A percentile compares a stretch with the other conserved stretches of the same genome.
phyloP scores from a whole-genome alignment of 2,329 filamentous ascomycete genomes.

The Penicillium sp. region DNA sequence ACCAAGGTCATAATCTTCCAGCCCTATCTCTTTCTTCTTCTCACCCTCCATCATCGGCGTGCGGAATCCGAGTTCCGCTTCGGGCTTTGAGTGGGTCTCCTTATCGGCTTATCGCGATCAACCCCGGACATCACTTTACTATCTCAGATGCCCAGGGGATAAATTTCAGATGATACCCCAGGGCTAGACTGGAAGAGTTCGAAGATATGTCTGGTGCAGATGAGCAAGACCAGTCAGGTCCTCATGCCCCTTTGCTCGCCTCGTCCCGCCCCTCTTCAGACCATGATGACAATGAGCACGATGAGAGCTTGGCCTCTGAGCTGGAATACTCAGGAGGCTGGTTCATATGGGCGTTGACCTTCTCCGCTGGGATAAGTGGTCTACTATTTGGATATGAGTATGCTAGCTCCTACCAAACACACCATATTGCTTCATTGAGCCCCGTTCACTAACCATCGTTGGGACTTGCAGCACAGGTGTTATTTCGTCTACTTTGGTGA shows the following conservation, averaged over 20 bases:
- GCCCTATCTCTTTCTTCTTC: not conserved
- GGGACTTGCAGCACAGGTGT: constrained; percentile 52
- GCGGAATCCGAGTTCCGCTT: constrained; percentile 1
- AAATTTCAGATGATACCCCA: constrained; percentile 7
- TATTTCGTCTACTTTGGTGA: constrained; percentile 59
- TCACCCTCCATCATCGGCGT: not conserved
- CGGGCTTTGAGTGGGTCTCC: constrained; percentile 12
- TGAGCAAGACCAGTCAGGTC: constrained; percentile 20
- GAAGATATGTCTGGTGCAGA: constrained; percentile 26
- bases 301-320: constrained; percentile 11
- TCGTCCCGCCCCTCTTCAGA: constrained; percentile 13
- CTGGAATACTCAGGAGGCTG: constrained; percentile 28
- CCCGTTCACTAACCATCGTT: constrained; percentile 12
- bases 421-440: not conserved
- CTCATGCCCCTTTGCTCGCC: constrained; percentile 33
- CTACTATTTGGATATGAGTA: constrained; percentile 63
- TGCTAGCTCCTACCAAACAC: constrained; percentile 6
- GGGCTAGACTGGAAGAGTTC: constrained; percentile 9
- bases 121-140: constrained; percentile 10
- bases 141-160: not conserved
- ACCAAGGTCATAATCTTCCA: not conserved
- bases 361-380: constrained; percentile 57
- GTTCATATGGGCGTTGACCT: constrained; percentile 57
- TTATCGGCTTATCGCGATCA: constrained; percentile 14
- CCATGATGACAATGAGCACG: constrained; percentile 6